Conservation (phyloP, 306 rosid species). For the Corylus avellana region DNA sequence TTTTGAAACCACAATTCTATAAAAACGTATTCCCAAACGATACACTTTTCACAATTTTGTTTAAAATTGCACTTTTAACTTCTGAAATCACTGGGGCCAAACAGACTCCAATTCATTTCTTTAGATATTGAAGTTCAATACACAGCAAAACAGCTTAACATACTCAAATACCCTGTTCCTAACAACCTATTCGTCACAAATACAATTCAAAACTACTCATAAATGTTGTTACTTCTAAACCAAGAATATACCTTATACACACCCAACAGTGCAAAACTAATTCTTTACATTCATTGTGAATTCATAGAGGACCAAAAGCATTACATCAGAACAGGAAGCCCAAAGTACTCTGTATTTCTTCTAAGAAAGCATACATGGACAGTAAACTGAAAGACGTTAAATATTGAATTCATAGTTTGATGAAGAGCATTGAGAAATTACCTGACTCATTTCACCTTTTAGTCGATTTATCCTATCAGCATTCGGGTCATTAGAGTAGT, state of each 20-base stretch:
- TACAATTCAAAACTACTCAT: too few species aligned
- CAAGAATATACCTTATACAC: background rate
- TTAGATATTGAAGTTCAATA: too few species aligned
- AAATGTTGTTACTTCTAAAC: background rate
- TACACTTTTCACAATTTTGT: too few species aligned
- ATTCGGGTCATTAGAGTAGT: slow-evolving; percentile 91
- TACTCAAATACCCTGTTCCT: too few species aligned
- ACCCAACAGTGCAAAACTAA: background rate
- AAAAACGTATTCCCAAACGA: too few species aligned
- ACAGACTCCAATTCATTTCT: too few species aligned
- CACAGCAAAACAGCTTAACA: too few species aligned
- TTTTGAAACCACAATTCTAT: too few species aligned
- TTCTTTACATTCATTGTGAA: too few species aligned
- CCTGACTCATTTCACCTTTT: slow-evolving; percentile 99
- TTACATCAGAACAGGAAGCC: background rate
- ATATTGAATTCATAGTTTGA: background rate
- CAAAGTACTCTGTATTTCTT: background rate
- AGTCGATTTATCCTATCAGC: slow-evolving; percentile 92
- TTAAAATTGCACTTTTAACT: too few species aligned
- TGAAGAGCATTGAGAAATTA: slow-evolving; percentile 13
- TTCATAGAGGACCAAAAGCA: background rate
- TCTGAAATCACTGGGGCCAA: too few species aligned
- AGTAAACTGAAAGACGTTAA: slow-evolving; percentile 7
- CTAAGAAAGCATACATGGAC: background rate
- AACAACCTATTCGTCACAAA: too few species aligned